Conservation (phyloP, 164 flowering plant species). For the Protea cynaroides region DNA sequence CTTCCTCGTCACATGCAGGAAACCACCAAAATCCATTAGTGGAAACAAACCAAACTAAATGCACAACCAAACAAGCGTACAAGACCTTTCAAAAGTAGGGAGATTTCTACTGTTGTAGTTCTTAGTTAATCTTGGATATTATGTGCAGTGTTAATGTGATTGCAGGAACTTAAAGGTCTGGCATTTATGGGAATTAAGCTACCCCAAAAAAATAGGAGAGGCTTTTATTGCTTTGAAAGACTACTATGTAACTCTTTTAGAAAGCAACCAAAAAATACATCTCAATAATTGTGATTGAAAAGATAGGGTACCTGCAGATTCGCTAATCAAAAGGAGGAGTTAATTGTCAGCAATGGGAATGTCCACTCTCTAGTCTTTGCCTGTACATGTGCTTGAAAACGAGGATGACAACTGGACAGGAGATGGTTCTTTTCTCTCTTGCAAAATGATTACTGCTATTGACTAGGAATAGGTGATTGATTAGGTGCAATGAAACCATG, state of each 20-base stretch:
- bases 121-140: slow-evolving; percentile 15
- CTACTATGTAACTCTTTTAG: background rate
- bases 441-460: too few species aligned
- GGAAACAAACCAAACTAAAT: slow-evolving; percentile 3
- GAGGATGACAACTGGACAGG: too few species aligned
- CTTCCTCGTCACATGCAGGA: slow-evolving; percentile 14
- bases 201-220: slow-evolving; percentile 8
- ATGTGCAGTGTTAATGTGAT: slow-evolving; percentile 8
- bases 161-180: background rate
- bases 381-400: too few species aligned
- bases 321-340: background rate
- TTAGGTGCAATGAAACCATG: too few species aligned
- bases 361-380: background rate
- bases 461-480: too few species aligned
- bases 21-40: slow-evolving; percentile 10
- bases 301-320: slow-evolving; percentile 3
- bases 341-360: background rate
- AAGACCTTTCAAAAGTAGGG: slow-evolving; percentile 6
- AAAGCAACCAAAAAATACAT: background rate
- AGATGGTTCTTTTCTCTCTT: too few species aligned
- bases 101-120: slow-evolving; percentile 7
- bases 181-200: background rate
- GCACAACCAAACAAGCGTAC: background rate
- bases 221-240: background rate
- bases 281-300: slow-evolving; percentile 1